A percentile compares a stretch with the other conserved stretches of the same genome.
Conservation (phyloP, 768 basidiomycete species). For the Xerocomellus chrysenteron region DNA sequence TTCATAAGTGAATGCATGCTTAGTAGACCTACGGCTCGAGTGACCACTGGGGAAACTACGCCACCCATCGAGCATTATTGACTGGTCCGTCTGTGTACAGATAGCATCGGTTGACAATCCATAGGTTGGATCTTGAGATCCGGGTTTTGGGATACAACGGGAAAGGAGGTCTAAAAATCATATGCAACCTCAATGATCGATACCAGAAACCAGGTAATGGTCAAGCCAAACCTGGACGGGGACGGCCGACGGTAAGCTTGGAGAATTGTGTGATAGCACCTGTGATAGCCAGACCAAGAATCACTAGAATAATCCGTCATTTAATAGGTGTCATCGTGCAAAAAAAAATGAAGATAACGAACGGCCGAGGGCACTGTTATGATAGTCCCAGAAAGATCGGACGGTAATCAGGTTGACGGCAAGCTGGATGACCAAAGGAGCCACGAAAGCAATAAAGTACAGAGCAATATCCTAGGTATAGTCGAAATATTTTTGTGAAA, state of each 20-base stretch:
- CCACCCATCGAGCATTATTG: constrained; percentile 77
- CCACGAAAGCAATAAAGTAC: constrained; percentile 53
- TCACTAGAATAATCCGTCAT: constrained; percentile 41
- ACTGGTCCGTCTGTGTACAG: constrained; percentile 68
- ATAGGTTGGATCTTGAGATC: constrained; percentile 64
- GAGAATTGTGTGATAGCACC: constrained; percentile 81
- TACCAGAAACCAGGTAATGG: not conserved
- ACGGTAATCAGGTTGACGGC: constrained; percentile 69
- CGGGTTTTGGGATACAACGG: constrained; percentile 63
- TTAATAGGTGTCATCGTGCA: constrained; percentile 22
- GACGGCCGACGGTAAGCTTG: constrained; percentile 87
- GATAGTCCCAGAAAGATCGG: constrained; percentile 88
- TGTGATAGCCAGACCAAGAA: constrained; percentile 72
- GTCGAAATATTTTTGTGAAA: not conserved
- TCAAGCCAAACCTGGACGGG: constrained; percentile 65
- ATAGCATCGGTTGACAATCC: constrained; percentile 73
- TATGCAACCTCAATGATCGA: not conserved
- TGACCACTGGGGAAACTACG: constrained; percentile 93
- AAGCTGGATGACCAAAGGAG: constrained; percentile 70
- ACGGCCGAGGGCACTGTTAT: constrained; percentile 58
- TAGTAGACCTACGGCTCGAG: constrained; percentile 63
- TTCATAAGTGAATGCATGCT: not conserved
- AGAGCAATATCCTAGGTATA: constrained; percentile 44
- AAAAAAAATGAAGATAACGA: constrained; percentile 25
- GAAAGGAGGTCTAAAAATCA: constrained; percentile 28